A percentile compares a stretch with the other conserved stretches of the same genome.
Conservation (phyloP, 805 yeast genomes). For the Yarrowia divulgata region DNA sequence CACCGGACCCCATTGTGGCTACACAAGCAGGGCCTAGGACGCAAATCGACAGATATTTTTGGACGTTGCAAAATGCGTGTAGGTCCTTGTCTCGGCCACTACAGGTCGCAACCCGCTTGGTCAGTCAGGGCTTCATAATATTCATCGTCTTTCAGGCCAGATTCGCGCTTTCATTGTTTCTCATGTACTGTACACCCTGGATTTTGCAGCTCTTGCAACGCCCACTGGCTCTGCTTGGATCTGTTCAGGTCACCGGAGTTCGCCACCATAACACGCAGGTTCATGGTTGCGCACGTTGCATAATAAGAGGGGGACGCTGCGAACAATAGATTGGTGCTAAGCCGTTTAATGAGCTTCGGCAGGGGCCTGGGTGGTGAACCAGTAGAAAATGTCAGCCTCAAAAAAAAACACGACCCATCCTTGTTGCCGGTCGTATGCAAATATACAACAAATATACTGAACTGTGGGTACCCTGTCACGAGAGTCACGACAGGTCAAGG, state of each 20-base stretch:
- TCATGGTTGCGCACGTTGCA: conserved; percentile 36
- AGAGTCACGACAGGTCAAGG: no score
- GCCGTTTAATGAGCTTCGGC: conserved; percentile 3
- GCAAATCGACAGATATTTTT: no score
- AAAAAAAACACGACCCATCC: no score
- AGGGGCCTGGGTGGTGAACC: neutral
- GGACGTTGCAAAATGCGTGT: no score
- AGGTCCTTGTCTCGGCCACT: neutral
- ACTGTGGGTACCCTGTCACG: no score
- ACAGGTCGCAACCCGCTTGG: neutral
- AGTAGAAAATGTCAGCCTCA: neutral
- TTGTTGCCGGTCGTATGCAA: no score
- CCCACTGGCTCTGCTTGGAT: neutral
- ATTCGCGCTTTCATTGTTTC: neutral
- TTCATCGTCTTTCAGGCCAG: neutral
- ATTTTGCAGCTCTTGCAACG: neutral
- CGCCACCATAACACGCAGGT: conserved; percentile 35
- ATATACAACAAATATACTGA: no score
- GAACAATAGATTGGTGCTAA: conserved; percentile 31
- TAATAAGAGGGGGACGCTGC: conserved; percentile 23
- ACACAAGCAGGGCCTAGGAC: no score
- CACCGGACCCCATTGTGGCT: no score
- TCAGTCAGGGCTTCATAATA: neutral
- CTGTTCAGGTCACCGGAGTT: neutral
- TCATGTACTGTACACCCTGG: neutral